Conservation (phyloP, 306 rosid genomes). For the Sechiopsis laciniata region DNA sequence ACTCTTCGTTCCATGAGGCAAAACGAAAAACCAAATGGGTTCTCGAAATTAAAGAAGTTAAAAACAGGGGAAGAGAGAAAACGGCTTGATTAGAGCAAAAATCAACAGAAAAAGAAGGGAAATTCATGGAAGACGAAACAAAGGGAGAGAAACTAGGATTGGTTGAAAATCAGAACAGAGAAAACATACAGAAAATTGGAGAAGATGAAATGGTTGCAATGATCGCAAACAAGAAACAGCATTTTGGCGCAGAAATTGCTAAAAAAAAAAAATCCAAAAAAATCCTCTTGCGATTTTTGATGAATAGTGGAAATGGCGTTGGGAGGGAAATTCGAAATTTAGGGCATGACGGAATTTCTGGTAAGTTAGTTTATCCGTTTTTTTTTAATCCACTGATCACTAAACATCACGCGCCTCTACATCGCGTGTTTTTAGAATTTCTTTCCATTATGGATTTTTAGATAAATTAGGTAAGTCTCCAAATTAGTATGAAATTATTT, state of each 20-base stretch:
- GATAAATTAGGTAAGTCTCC: not conserved
- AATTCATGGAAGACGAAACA: not conserved
- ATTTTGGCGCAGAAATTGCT: conserved; percentile 5
- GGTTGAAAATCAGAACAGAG: conserved; percentile 6
- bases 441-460: not conserved
- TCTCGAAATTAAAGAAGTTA: not conserved
- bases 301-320: conserved; percentile 16
- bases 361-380: conserved; percentile 21
- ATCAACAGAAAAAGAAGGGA: conserved; percentile 3
- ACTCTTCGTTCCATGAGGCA: not conserved
- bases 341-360: conserved; percentile 11
- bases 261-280: not conserved
- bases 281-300: not conserved
- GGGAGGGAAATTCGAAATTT: not conserved
- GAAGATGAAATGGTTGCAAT: not conserved
- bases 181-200: not conserved
- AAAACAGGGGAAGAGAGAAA: not conserved
- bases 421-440: not conserved
- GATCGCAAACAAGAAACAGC: conserved; percentile 6
- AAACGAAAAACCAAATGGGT: conserved; percentile 8
- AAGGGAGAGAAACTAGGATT: not conserved
- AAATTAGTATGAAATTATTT: too few relatives aligned
- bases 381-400: conserved; percentile 10
- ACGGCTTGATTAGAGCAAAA: not conserved
- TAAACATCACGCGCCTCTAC: conserved; percentile 13